Base-by-base conservation (phyloP, 306 rosid species). In the Castanea sativa region DNA sequence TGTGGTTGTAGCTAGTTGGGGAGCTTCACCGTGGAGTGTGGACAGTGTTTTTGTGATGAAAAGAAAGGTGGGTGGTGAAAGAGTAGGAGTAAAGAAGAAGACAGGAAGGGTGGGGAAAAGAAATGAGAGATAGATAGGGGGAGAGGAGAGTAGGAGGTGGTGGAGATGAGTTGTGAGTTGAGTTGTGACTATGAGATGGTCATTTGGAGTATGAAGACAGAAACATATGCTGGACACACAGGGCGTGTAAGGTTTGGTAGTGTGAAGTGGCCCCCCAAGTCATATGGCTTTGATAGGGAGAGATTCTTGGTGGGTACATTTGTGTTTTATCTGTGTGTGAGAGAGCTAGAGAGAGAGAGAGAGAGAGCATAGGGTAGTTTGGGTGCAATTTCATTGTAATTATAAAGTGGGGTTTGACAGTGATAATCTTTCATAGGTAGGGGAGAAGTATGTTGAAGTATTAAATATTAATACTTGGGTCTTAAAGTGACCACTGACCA, bases 181-280 rank as follows among this genome's bases (percentile, higher is more conserved):
- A 3, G 16, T 12, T 49, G 53, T 10, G 53, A 3, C 14, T 49
- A 13, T 60, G 85, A 82, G 90, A 74, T 25, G 79, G 59, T 86
- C 84, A 82, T 83, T 84, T 88, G 84, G 89, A 90, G 96, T 86
- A 60, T 2, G 89, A 90, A 86, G 89, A 79, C 86, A 87, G 88
- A 79, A 77, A 82, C 78, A 74, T 49, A 71, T 69, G 83, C 60
- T 80, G 59, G 65, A 76, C 65, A 63, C 79, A 27, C 27, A 38
- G 49, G 35, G 73, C 14, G 75, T 16, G 27, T 1, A 23, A 19
- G 8, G 71, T 75, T 73, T 73, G 85, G 82, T 69, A 71, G 76
- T 57, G 68, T 33, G 49, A 69, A 78, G 79, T 83, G 89, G 83
- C n/a, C 79, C 78, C 56, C 19, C 25, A n/a, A 78, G 60, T 53